A percentile compares a stretch with the other conserved stretches of the same genome.
Conservation (phyloP, 192 early-diverging fungal genomes). For the Coemansia sp. region DNA sequence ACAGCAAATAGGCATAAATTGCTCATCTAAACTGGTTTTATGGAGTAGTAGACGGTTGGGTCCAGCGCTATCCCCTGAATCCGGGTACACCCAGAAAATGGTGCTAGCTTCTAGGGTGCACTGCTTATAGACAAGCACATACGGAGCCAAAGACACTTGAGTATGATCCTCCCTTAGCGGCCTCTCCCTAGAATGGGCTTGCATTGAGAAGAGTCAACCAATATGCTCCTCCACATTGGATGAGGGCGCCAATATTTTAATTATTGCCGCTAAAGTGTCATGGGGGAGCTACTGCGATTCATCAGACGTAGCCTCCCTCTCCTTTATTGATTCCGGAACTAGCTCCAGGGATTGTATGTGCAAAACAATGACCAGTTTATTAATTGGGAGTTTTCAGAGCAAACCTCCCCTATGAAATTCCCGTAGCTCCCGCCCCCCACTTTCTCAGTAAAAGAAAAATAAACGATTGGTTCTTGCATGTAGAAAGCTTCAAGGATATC, state of each 20-base stretch:
- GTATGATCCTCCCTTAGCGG: neutral
- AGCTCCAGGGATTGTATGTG: neutral
- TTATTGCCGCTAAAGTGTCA: neutral
- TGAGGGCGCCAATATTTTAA: neutral
- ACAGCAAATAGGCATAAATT: neutral
- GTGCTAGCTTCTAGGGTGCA: neutral
- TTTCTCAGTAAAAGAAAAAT: too few species aligned
- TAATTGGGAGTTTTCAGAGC: neutral
- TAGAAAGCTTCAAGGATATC: too few species aligned
- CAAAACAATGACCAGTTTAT: neutral
- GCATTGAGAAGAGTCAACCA: neutral
- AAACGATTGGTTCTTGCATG: too few species aligned
- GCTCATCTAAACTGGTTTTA: neutral
- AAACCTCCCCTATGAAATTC: too few species aligned
- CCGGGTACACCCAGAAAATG: neutral
- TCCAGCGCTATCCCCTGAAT: neutral
- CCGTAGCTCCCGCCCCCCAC: too few species aligned
- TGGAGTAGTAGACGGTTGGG: conserved; percentile 2
- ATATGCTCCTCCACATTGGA: neutral
- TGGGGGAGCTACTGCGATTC: neutral
- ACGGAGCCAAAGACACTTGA: neutral
- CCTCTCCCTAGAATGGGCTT: neutral
- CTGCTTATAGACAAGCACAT: neutral
- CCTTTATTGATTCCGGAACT: neutral
- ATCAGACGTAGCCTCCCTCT: neutral